Percentiles rank a stretch among this genome's conserved stretches.
phyloP scores from a whole-genome alignment of 305 asterid genomes.

The Fraxinus greggii region DNA sequence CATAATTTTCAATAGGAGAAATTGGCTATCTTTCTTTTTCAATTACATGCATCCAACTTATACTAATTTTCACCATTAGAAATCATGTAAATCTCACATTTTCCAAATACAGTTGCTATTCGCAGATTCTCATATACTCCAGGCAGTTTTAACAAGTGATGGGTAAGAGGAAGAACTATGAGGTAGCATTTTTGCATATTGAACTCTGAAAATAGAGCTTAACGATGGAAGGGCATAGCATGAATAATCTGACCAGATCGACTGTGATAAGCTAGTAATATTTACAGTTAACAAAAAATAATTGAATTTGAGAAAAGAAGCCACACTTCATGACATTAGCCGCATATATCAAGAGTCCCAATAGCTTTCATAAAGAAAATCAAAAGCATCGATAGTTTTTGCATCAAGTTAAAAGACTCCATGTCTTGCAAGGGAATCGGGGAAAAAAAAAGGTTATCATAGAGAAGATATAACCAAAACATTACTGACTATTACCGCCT shows the following conservation, averaged over 20 bases:
- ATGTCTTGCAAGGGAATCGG: background rate
- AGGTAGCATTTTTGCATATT: background rate
- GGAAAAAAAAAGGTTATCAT: background rate
- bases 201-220: background rate
- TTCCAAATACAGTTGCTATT: background rate
- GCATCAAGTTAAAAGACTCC: background rate
- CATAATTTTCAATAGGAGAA: background rate
- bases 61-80: background rate
- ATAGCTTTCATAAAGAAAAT: conserved; percentile 3
- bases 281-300: background rate
- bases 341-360: background rate
- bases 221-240: background rate
- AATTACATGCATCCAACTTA: background rate
- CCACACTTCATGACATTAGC: background rate
- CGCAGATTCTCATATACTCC: background rate
- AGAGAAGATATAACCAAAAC: background rate
- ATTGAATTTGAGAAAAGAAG: background rate
- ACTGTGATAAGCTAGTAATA: background rate
- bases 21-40: background rate
- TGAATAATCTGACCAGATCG: background rate
- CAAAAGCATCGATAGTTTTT: background rate
- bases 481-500: background rate
- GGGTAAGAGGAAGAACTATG: background rate
- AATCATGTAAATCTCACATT: background rate
- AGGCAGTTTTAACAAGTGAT: background rate